Conservation (phyloP, 2,329 filamentous ascomycete species). For the Calonectria henricotiae region DNA sequence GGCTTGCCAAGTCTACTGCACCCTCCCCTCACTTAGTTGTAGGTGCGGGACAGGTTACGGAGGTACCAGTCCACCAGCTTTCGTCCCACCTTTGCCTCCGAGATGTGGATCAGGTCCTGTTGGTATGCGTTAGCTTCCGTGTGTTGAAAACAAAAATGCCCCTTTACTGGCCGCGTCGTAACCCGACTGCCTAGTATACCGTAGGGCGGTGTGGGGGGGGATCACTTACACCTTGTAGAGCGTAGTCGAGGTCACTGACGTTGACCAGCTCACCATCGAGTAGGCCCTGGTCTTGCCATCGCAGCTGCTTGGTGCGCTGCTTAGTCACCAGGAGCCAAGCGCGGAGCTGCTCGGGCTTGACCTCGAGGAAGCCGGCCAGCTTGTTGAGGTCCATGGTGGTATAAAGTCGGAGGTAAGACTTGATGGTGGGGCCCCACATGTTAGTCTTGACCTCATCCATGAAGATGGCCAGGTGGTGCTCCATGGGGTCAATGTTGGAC, state of each 20-base stretch:
- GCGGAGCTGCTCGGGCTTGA: conserved; percentile 95
- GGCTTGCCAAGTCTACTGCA: conserved; percentile 47
- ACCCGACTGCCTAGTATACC: neutral
- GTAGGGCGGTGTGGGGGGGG: conserved; percentile 20
- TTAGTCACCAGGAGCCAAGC: conserved; percentile 97
- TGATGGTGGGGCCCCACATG: conserved; percentile 97
- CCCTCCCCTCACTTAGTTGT: conserved; percentile 68
- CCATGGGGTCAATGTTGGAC: conserved; percentile 95
- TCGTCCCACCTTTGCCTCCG: conserved; percentile 97
- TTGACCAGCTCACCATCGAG: conserved; percentile 94
- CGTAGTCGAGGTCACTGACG: conserved; percentile 96
- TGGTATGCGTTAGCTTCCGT: conserved; percentile 46
- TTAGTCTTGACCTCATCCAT: conserved; percentile 99
- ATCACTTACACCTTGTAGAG: conserved; percentile 87
- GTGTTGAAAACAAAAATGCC: conserved; percentile 4
- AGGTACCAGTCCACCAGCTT: conserved; percentile 99
- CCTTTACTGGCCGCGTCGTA: conserved; percentile 44
- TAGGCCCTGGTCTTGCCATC: conserved; percentile 90
- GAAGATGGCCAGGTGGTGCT: conserved; percentile 97
- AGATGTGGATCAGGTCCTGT: conserved; percentile 97
- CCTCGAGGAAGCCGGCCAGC: conserved; percentile 96
- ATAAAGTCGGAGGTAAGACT: conserved; percentile 99
- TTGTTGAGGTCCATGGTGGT: conserved; percentile 99
- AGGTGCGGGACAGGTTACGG: conserved; percentile 94
- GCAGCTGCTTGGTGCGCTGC: conserved; percentile 96